Evolutionary conservation across 352 stramenopile species (phyloP), one percentile per base, ranked within the genome.

Genomic region (Phytophthora agathidicida): DNA sequence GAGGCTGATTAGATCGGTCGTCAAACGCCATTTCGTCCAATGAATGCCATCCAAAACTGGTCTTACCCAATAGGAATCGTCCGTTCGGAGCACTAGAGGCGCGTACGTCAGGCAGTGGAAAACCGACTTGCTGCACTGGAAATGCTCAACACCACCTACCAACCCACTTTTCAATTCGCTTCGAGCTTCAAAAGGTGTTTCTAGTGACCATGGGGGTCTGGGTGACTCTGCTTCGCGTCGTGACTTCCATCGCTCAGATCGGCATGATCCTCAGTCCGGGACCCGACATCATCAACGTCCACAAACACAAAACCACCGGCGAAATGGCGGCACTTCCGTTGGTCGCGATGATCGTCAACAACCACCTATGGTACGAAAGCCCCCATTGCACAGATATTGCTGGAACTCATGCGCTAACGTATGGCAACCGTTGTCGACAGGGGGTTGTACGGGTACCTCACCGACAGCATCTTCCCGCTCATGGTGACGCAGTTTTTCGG

Each of bases 391-490:
- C 9, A 5, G 27, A 5, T 41, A n/a, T n/a, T n/a, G n/a, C n/a
- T n/a, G n/a, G n/a, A n/a, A n/a, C n/a, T n/a, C n/a, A n/a, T n/a
- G n/a, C n/a, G 32, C 32, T 62, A 55, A 54, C 22, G 26, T 10
- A 13, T 5, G 24, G 9, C 5, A 1, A 41, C 24, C 27, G 24
- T 46, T 30, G 38, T 36, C 8, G 36, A 24, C 38, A 65, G 62
- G 59, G 48, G 31, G 4, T 32, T 75, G 30, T 75, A 71, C 35
- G 60, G 65, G 5, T 67, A 69, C 30, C 41, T 74, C 19, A 63
- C 54, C 9, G 39, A 61, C 50, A 71, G 49, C 45, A 58, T 67
- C n/a, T 71, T 75, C 45, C 66, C 66, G n/a, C 50, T 75, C 10
- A 68, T 75, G 44, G 37, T 38, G 1, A 50, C 55, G 14, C 61